Base-by-base conservation (phyloP, 441 rosid genomes). In the Jatropha multifida region DNA sequence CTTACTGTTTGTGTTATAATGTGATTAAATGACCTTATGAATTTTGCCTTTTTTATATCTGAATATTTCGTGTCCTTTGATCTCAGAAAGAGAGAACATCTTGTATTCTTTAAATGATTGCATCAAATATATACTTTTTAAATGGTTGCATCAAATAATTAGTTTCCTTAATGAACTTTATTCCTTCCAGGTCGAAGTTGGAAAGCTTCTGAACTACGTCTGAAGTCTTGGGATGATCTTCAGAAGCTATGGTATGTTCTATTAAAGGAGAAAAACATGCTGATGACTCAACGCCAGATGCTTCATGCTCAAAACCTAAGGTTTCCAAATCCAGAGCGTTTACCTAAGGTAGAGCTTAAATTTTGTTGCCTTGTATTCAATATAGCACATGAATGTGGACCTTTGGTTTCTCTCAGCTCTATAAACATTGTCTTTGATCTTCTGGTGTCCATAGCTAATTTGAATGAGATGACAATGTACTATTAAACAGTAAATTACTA, bases 151-250 rank as follows among this genome's bases (percentile, higher is more conserved):
- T 72, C 49, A 6, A 69, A 55, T 68, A 12, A 12, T 6, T 17
- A 3, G 61, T 75, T 65, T 58, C 14, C 66, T 73, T 77, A 74
- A 48, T 54, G 56, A 52, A 55, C 2, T 71, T 76, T 76, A 65
- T 73, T 66, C 55, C 74, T 54, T 61, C 77, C 76, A 96, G 98
- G 99, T 86, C 90, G 95, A 80, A 88, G 98, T 76, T 96, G 99
- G 98, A 96, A 96, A 85, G 98, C 98, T 75, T 81, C 90, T 62
- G 98, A 96, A 81, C 84, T 96, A 85, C 94, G 97, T 4, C 83
- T 96, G 51, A 96, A 92, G 86, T 89, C 97, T 6, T 96, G 98
- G 98, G 94, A 90, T 9, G 91, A 94, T 83, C 98, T 96, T 78
- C 89, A 91, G 38, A 96, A 91, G 86, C 87, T 92, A n/a, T 94